phyloP scores from a whole-genome alignment of 2,329 filamentous ascomycete genomes.

The Hypoxylon sp. region DNA sequence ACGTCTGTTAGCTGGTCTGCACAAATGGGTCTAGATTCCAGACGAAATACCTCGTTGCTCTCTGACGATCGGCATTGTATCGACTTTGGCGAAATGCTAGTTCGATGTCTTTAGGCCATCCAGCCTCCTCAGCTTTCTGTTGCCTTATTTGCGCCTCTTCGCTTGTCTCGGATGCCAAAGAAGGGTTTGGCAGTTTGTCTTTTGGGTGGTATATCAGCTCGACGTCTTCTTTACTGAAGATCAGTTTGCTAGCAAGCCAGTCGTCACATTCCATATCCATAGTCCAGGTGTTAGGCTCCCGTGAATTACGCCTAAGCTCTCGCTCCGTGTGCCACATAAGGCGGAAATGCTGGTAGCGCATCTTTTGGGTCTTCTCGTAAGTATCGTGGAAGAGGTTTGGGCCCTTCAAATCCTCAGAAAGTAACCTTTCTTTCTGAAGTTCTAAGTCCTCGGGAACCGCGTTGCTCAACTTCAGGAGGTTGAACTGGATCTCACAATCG shows the following conservation, averaged over 20 bases:
- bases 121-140: slow-evolving; percentile 30
- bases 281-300: slow-evolving; percentile 43
- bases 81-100: slow-evolving; percentile 30
- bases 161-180: slow-evolving; percentile 6
- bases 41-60: slow-evolving; percentile 43
- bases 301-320: slow-evolving; percentile 9
- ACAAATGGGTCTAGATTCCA: neutral
- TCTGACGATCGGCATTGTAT: slow-evolving; percentile 36
- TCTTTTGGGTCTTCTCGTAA: slow-evolving; percentile 41
- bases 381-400: slow-evolving; percentile 43
- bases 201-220: slow-evolving; percentile 46
- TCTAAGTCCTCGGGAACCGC: slow-evolving; percentile 61
- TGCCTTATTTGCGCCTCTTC: slow-evolving; percentile 19
- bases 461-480: slow-evolving; percentile 13
- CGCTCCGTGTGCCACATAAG: slow-evolving; percentile 40
- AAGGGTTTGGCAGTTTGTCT: slow-evolving; percentile 11
- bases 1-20: slow-evolving; percentile 30
- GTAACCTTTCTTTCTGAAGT: slow-evolving; percentile 47
- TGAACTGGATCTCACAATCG: slow-evolving; percentile 63
- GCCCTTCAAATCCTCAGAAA: slow-evolving; percentile 33
- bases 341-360: slow-evolving; percentile 49
- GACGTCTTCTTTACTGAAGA: slow-evolving; percentile 70
- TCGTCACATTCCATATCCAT: slow-evolving; percentile 50
- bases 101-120: slow-evolving; percentile 37
- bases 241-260: slow-evolving; percentile 73